Evolutionary conservation across 306 rosid species (phyloP).

Genomic region (Cucurbita pepo): DNA sequence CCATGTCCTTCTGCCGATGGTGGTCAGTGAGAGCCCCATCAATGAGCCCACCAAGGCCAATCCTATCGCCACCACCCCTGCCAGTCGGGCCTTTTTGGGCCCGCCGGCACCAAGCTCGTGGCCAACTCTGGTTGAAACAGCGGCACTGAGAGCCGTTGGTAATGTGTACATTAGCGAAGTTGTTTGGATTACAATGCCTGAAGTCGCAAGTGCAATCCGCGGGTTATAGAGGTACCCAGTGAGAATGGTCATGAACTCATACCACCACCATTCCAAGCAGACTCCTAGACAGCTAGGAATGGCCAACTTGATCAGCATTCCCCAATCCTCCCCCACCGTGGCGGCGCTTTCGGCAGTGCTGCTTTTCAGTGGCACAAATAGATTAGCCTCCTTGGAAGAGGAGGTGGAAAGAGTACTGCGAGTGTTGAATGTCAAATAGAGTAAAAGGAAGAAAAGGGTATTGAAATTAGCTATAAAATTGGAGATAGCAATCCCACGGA

Average conservation of each 20-base stretch:
- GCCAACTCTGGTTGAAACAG: constrained; percentile 47
- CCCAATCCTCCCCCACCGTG: constrained; percentile 33
- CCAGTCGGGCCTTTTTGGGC: constrained; percentile 30
- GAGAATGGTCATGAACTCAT: constrained; percentile 49
- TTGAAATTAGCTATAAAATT: constrained; percentile 42
- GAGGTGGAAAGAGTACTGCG: neutral
- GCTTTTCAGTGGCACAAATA: constrained; percentile 10
- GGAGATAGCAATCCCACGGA: constrained; percentile 60
- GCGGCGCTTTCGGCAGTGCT: neutral
- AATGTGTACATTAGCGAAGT: constrained; percentile 49
- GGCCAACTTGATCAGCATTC: constrained; percentile 30
- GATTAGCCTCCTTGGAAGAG: neutral
- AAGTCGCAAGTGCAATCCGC: constrained; percentile 28
- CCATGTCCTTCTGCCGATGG: constrained; percentile 39
- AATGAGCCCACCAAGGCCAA: constrained; percentile 28
- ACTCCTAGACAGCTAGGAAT: constrained; percentile 64
- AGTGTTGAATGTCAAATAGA: constrained; percentile 23
- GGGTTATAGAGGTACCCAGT: constrained; percentile 51
- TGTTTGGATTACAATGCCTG: constrained; percentile 50
- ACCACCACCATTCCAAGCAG: constrained; percentile 97
- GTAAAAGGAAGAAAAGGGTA: constrained; percentile 40
- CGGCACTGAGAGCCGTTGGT: constrained; percentile 40
- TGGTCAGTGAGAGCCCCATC: constrained; percentile 36
- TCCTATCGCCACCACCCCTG: constrained; percentile 32
- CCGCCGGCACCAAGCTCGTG: constrained; percentile 45